These are phyloP conservation scores for Sistotremastrum suecicum DNA, from an alignment of 768 basidiomycete species.

Conservation along the genomic window DNA sequence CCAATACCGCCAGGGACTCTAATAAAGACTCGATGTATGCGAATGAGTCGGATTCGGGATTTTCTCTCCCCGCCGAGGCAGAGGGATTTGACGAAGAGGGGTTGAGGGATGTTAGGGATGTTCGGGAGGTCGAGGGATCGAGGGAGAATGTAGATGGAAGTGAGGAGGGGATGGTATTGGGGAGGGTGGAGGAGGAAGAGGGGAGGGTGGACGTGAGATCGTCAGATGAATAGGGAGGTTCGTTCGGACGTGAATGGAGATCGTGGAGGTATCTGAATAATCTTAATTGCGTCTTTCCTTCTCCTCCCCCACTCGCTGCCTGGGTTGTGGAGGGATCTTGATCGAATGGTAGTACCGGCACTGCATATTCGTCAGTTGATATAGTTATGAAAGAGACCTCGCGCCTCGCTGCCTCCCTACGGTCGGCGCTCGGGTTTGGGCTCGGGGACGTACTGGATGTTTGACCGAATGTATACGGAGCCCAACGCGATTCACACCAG, in stretches of 20 bases:
- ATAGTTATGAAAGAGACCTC: no score
- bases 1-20: conserved; percentile 85
- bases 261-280: conserved; percentile 50
- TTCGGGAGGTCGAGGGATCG: conserved; percentile 35
- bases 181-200: no score
- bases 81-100: no score
- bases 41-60: conserved; percentile 90
- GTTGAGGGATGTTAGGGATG: background rate
- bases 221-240: conserved; percentile 50
- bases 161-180: no score
- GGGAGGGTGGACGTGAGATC: conserved; percentile 15
- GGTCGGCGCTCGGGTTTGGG: background rate
- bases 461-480: conserved; percentile 69
- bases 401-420: no score
- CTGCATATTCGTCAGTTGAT: no score
- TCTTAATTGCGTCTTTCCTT: conserved; percentile 11
- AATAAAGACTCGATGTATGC: conserved; percentile 83
- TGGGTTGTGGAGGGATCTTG: no score
- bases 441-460: conserved; percentile 48
- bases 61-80: no score
- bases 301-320: no score
- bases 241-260: conserved; percentile 60
- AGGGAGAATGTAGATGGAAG: background rate
- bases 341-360: no score
- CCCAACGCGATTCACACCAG: conserved; percentile 92